Percentiles rank a stretch among this genome's conserved stretches.
Evolutionary conservation across 2,329 filamentous ascomycete genomes (phyloP).

Genomic region (Chaetomium sp.): DNA sequence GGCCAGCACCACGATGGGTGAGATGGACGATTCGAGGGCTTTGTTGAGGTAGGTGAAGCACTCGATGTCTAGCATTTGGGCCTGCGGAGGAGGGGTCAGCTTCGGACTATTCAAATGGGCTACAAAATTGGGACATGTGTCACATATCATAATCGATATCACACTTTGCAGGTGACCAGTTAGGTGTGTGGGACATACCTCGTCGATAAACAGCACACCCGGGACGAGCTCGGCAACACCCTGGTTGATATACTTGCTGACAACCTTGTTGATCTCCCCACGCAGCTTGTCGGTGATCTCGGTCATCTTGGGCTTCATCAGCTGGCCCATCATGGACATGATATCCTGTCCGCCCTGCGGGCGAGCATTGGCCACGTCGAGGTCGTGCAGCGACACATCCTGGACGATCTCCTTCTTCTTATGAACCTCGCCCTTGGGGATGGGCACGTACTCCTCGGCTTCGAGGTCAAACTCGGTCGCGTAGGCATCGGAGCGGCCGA

Average conservation of each 20-base stretch:
- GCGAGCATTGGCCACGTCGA: constrained; percentile 90
- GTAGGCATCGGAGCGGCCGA: constrained; percentile 92
- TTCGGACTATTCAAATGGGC: constrained; percentile 17
- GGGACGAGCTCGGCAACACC: constrained; percentile 97
- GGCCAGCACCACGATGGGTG: constrained; percentile 93
- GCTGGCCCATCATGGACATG: constrained; percentile 99
- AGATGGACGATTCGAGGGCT: constrained; percentile 90
- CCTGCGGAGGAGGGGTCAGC: constrained; percentile 42
- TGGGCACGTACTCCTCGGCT: constrained; percentile 97
- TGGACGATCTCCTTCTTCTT: constrained; percentile 99
- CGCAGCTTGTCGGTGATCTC: constrained; percentile 98
- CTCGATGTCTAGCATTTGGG: constrained; percentile 99
- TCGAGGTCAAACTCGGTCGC: constrained; percentile 98
- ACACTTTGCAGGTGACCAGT: no score
- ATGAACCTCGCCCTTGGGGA: constrained; percentile 97
- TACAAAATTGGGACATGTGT: constrained; percentile 3
- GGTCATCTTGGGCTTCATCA: constrained; percentile 99
- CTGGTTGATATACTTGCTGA: constrained; percentile 98
- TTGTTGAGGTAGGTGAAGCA: constrained; percentile 99
- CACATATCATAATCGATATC: not conserved
- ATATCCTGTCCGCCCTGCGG: constrained; percentile 98
- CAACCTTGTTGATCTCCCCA: constrained; percentile 96
- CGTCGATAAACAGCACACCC: constrained; percentile 96
- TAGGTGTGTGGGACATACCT: constrained; percentile 50
- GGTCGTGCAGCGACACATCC: constrained; percentile 92